Conservation (phyloP, 345 rosid species). For the Linum usitatissimum region DNA sequence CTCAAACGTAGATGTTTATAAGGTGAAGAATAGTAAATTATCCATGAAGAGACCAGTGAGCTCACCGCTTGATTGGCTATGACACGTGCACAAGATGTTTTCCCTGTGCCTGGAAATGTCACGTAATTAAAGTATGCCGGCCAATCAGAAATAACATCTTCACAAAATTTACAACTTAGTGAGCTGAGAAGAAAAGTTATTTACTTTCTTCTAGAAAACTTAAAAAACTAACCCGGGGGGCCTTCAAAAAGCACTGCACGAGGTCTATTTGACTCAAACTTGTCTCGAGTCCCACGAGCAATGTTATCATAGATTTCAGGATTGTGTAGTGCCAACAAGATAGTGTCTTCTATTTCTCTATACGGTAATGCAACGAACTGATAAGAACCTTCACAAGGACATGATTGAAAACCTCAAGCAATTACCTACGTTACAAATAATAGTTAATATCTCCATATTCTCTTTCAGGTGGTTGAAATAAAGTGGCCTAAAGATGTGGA, state of each 20-base stretch:
- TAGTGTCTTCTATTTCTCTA: slow-evolving; percentile 91
- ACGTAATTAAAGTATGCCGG: slow-evolving; percentile 10
- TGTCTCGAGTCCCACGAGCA: slow-evolving; percentile 74
- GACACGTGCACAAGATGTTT: slow-evolving; percentile 91
- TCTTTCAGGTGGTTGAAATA: no score
- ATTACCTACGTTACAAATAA: neutral
- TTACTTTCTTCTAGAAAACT: neutral
- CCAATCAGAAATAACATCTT: neutral
- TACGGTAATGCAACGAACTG: slow-evolving; percentile 10
- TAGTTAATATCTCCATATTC: no score
- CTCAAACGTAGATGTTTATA: neutral
- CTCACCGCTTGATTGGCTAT: slow-evolving; percentile 87
- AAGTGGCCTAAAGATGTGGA: neutral
- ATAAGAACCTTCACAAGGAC: neutral
- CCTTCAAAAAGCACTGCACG: slow-evolving; percentile 95
- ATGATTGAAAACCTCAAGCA: neutral
- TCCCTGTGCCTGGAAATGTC: slow-evolving; percentile 70
- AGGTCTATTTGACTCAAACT: slow-evolving; percentile 89
- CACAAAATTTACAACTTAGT: neutral
- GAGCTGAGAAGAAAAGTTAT: neutral
- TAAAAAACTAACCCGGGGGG: slow-evolving; percentile 61
- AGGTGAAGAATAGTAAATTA: slow-evolving; percentile 3
- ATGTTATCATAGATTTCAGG: slow-evolving; percentile 86
- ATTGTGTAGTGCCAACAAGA: slow-evolving; percentile 70
- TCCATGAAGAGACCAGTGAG: slow-evolving; percentile 9